Evolutionary conservation across 805 yeast genomes (phyloP).

Genomic region (Cyberlindnera japonica): DNA sequence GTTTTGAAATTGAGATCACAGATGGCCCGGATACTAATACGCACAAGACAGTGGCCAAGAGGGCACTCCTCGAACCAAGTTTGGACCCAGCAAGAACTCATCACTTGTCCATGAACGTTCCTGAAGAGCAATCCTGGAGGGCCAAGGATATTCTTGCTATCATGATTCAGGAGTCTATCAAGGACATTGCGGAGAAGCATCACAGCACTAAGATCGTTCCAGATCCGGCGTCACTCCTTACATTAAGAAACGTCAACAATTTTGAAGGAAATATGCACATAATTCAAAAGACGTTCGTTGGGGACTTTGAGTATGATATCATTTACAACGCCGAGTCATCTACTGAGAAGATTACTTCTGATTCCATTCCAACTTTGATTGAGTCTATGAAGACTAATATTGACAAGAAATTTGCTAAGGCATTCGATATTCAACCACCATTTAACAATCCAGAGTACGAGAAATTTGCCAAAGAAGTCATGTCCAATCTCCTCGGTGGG

Average conservation of each 20-base stretch:
- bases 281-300: constrained; percentile 72
- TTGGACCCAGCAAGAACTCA: constrained; percentile 60
- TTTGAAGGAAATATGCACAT: constrained; percentile 76
- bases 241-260: constrained; percentile 53
- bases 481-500: constrained; percentile 87
- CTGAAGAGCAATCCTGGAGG: constrained; percentile 70
- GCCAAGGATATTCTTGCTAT: constrained; percentile 74
- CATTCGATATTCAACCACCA: constrained; percentile 53
- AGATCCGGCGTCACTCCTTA: constrained; percentile 40
- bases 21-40: constrained; percentile 48
- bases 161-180: constrained; percentile 65
- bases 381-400: constrained; percentile 31
- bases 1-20: constrained; percentile 56
- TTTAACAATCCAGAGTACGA: constrained; percentile 41
- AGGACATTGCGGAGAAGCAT: constrained; percentile 33
- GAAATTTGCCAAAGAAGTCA: constrained; percentile 68
- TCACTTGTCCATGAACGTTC: constrained; percentile 65
- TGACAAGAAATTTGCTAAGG: constrained; percentile 47
- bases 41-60: constrained; percentile 34
- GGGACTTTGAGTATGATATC: constrained; percentile 72
- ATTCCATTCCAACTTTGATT: constrained; percentile 22
- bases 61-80: constrained; percentile 35
- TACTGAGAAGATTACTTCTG: constrained; percentile 35
- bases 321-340: constrained; percentile 49
- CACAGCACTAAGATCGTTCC: constrained; percentile 28